phyloP scores from a whole-genome alignment of 805 yeast species.

The Danielozyma ontarioensis region DNA sequence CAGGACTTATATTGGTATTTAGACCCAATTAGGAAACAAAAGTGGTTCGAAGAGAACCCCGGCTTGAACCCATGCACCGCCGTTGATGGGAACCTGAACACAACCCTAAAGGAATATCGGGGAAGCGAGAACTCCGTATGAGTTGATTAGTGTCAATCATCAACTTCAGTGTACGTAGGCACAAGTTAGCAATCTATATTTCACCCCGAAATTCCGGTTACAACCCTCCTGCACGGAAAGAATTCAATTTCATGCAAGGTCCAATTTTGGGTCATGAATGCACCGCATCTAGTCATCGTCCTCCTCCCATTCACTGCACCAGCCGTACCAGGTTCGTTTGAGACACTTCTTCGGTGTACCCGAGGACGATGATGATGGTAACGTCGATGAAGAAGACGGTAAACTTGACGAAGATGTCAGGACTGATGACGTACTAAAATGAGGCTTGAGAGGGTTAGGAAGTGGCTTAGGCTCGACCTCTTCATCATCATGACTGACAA shows the following conservation, averaged over 20 bases:
- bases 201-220: background rate
- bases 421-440: slow-evolving; percentile 2
- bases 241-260: background rate
- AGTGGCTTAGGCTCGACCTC: slow-evolving; percentile 33
- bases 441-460: slow-evolving; percentile 33
- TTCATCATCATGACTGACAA: slow-evolving; percentile 45
- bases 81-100: background rate
- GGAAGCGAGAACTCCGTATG: no score
- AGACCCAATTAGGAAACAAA: background rate
- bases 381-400: background rate
- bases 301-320: slow-evolving; percentile 46
- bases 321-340: slow-evolving; percentile 64
- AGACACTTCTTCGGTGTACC: slow-evolving; percentile 43
- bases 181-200: no score
- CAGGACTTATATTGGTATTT: background rate
- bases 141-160: no score
- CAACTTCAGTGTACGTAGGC: no score
- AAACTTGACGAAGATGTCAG: slow-evolving; percentile 1
- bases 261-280: background rate
- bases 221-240: background rate
- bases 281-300: slow-evolving; percentile 15
- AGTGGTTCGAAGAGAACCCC: background rate
- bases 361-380: slow-evolving; percentile 7
- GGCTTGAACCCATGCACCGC: background rate
- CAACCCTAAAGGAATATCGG: no score